Base-by-base conservation (phyloP, 1,284 basidiomycete genomes). In the Ustilago trichophora region DNA sequence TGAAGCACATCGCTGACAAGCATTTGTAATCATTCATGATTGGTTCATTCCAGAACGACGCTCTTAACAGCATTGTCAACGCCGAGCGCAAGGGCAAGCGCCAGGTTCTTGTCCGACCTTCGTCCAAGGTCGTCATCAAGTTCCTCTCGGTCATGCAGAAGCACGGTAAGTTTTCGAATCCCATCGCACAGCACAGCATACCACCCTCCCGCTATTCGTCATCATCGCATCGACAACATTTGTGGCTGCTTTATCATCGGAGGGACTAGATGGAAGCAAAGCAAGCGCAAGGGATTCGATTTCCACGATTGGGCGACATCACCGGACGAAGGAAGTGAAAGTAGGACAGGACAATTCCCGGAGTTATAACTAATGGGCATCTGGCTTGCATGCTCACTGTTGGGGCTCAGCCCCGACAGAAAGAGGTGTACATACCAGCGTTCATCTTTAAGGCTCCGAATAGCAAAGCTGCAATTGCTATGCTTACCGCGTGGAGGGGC, bases 131-230 rank as follows among this genome's bases (percentile, higher is more conserved):
- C 66, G 72, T 80, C 66, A 64, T 81, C 72, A 81, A 80, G 77
- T 81, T 81, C 77, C 73, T 81, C 26, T 73, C 73, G 24, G 77
- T 78, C 48, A 81, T 81, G 79, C 79, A 81, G 67, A 80, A 79
- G 71, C 79, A 81, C 65, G 79, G 78, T 80, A 71, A 64, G 78
- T 80, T n/a, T 46, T n/a, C n/a, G n/a, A n/a, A n/a, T n/a, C n/a
- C n/a, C n/a, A n/a, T n/a, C n/a, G n/a, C n/a, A n/a, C n/a, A n/a
- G n/a, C n/a, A n/a, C n/a, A n/a, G n/a, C n/a, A n/a, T n/a, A n/a
- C n/a, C n/a, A n/a, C n/a, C n/a, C n/a, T n/a, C n/a, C n/a, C n/a
- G n/a, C n/a, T n/a, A n/a, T n/a, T n/a, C n/a, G n/a, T n/a, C n/a
- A n/a, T n/a, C n/a, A n/a, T n/a, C n/a, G n/a, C n/a, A n/a, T n/a